Evolutionary conservation across 345 rosid species (phyloP), one percentile per base, ranked within the genome.

Genomic region (Tarenaya hassleriana): DNA sequence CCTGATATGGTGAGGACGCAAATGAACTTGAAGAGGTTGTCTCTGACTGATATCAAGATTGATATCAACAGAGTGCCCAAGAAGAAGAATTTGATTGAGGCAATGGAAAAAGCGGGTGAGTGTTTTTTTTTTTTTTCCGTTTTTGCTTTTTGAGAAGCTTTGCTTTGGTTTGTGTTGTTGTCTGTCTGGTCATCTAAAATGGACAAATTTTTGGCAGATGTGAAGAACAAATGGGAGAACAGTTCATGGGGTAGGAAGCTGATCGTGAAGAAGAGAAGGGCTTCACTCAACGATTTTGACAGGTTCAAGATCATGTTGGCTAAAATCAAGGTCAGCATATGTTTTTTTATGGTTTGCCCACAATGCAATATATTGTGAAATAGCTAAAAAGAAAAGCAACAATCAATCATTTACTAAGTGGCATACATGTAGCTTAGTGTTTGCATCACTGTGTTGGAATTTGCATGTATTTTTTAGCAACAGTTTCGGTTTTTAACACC

Each of bases 171-270:
- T 12, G 20, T 31, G 4, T 3, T 21, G 14, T 3, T 0, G n/a
- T 21, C 12, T 1, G 34, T 5, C 19, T 16, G 11, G 17, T 44
- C 17, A 56, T 33, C 33, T 47, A 15, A 48, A 41, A 41, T 33
- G 12, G 12, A 39, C 31, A 12, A 16, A 10, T n/a, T 21, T 10
- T 20, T 40, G 55, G 60, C 67, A 88, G 94, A 84, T 73, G 95
- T 88, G 32, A 78, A 82, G 59, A 74, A 69, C 69, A 88, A 77
- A 69, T 88, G 97, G 97, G 92, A 88, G 56, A 85, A 68, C 11
- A 84, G 95, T 62, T 82, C 92, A 0, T 82, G 95, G 97, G 97
- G 91, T 21, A 82, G 85, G 53, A 88, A 83, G 64, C 66, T 88
- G 47, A 82, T 80, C 58, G 95, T 84, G 45, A 83, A 78, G 72